Conservation (phyloP, 1,284 basidiomycete species). For the Fomitiporia mediterranea region DNA sequence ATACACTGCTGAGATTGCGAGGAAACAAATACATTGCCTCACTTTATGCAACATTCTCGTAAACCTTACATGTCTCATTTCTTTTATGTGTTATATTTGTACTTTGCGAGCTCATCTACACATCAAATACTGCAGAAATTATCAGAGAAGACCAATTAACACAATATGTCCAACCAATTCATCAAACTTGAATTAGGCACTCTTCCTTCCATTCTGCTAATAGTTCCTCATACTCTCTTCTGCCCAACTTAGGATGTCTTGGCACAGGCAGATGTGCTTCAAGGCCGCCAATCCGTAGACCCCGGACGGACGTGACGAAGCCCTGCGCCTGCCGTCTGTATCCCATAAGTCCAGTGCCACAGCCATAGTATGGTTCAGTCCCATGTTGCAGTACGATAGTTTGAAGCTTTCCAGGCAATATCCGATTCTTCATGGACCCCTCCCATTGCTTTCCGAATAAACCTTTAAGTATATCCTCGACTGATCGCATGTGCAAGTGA, state of each 20-base stretch:
- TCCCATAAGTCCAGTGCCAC: background rate
- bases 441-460: background rate
- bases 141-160: too few species aligned
- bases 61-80: too few species aligned
- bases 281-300: background rate
- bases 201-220: background rate
- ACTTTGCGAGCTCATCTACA: too few species aligned
- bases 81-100: too few species aligned
- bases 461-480: background rate
- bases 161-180: too few species aligned
- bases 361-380: background rate
- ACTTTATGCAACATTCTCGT: too few species aligned
- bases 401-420: background rate
- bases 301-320: background rate
- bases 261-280: background rate
- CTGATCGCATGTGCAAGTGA: background rate
- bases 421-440: background rate
- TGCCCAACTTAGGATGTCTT: background rate
- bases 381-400: background rate
- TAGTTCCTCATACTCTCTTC: background rate
- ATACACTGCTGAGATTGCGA: too few species aligned
- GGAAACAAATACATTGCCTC: too few species aligned
- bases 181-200: too few species aligned
- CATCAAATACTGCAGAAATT: too few species aligned
- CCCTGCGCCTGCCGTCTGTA: background rate